Conservation (phyloP, 805 yeast genomes). For the Yamadazyma kitorensis region DNA sequence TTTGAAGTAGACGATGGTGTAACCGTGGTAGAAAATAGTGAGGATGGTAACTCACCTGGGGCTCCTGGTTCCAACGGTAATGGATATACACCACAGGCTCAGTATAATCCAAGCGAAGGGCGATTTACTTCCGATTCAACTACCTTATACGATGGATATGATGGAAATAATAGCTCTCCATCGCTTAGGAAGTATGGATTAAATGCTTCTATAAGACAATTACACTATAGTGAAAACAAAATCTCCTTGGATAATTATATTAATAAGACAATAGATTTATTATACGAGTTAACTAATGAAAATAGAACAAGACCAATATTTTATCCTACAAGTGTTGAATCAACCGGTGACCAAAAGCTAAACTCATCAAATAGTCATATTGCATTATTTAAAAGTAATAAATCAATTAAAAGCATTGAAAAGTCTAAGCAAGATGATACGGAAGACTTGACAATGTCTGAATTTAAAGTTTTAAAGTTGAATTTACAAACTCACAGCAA, state of each 20-base stretch:
- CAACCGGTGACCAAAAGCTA: constrained; percentile 7
- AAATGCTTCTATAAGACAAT: constrained; percentile 63
- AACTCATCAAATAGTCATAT: constrained; percentile 2
- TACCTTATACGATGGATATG: constrained; percentile 31
- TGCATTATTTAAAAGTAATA: constrained; percentile 8
- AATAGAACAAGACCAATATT: constrained; percentile 60
- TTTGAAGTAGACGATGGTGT: constrained; percentile 9
- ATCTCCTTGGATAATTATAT: constrained; percentile 62
- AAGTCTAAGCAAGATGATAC: constrained; percentile 3
- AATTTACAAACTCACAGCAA: constrained; percentile 47
- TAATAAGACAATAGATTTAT: constrained; percentile 47
- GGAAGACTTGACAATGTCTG: constrained; percentile 18
- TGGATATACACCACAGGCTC: constrained; percentile 10
- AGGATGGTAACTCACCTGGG: constrained; percentile 2
- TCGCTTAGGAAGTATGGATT: constrained; percentile 20
- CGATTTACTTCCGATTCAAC: constrained; percentile 23
- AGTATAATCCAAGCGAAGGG: constrained; percentile 34
- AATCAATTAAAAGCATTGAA: constrained; percentile 9
- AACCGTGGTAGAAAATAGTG: constrained; percentile 13
- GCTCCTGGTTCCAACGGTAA: not conserved
- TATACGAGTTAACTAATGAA: constrained; percentile 52
- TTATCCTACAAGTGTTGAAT: constrained; percentile 49
- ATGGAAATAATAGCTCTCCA: constrained; percentile 15
- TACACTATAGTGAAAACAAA: constrained; percentile 73
- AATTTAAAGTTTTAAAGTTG: constrained; percentile 61